Conservation (phyloP, 305 asterid species). For the Rubia balearica region DNA sequence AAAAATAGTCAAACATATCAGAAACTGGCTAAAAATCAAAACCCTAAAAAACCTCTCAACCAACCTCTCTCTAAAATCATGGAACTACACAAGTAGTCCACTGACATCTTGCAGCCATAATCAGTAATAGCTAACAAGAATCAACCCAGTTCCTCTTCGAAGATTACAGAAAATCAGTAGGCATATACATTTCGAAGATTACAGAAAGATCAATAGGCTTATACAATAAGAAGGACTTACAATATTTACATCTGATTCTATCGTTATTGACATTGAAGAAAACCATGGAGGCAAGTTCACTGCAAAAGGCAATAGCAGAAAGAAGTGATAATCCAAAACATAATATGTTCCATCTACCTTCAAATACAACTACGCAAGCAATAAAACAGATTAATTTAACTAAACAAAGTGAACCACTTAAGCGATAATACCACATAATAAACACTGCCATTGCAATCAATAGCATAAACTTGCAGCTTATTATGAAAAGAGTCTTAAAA, state of each 20-base stretch:
- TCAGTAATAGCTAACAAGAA: not conserved
- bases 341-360: not conserved
- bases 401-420: not conserved
- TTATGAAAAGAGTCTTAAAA: not conserved
- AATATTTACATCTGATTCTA: slow-evolving; percentile 58
- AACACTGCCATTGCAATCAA: not conserved
- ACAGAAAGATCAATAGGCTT: not conserved
- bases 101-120: not conserved
- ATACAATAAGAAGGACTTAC: slow-evolving; percentile 17
- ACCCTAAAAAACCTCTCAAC: not conserved
- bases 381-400: not conserved
- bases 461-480: not conserved
- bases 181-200: not conserved
- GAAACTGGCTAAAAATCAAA: not conserved
- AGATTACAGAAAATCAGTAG: too few relatives aligned
- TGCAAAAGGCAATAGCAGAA: slow-evolving; percentile 37
- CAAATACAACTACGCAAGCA: slow-evolving; percentile 2
- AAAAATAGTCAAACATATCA: not conserved
- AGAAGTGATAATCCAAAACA: not conserved
- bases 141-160: too few relatives aligned
- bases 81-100: not conserved
- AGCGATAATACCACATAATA: not conserved
- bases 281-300: slow-evolving; percentile 96
- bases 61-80: not conserved
- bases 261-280: slow-evolving; percentile 56